Conservation (phyloP, 2,329 filamentous ascomycete genomes). For the Fusarium miscanthi region DNA sequence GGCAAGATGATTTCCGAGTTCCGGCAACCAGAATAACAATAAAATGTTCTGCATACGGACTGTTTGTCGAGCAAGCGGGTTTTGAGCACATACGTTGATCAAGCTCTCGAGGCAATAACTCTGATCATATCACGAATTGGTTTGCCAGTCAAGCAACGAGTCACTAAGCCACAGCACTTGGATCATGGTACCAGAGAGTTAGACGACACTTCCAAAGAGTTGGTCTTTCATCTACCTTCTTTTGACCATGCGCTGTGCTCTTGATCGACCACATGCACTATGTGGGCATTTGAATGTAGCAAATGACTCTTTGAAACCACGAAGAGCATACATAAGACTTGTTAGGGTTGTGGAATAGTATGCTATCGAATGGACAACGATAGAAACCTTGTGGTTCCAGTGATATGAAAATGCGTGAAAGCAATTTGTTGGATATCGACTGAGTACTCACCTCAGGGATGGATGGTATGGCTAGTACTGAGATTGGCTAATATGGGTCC, state of each 20-base stretch:
- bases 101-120: slow-evolving; percentile 1
- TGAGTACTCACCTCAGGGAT: slow-evolving; percentile 11
- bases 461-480: slow-evolving; percentile 16
- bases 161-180: background rate
- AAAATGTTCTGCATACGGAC: slow-evolving; percentile 26
- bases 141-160: slow-evolving; percentile 5
- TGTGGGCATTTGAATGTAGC: slow-evolving; percentile 14
- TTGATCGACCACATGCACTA: slow-evolving; percentile 5
- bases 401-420: slow-evolving; percentile 7
- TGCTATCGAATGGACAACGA: slow-evolving; percentile 20
- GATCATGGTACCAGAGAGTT: background rate
- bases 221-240: background rate
- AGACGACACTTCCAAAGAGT: background rate
- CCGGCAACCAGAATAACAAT: slow-evolving; percentile 12
- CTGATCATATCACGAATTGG: slow-evolving; percentile 20
- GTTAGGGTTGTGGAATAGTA: slow-evolving; percentile 16
- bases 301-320: slow-evolving; percentile 1
- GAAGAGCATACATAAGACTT: slow-evolving; percentile 17
- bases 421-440: slow-evolving; percentile 8
- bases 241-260: background rate
- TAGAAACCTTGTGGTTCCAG: slow-evolving; percentile 14
- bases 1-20: slow-evolving; percentile 13
- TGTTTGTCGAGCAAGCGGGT: slow-evolving; percentile 7
- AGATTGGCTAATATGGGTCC: slow-evolving; percentile 10
- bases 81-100: background rate